phyloP scores from a whole-genome alignment of 176 grass and related monocot genomes.

The Paspalum notatum region DNA sequence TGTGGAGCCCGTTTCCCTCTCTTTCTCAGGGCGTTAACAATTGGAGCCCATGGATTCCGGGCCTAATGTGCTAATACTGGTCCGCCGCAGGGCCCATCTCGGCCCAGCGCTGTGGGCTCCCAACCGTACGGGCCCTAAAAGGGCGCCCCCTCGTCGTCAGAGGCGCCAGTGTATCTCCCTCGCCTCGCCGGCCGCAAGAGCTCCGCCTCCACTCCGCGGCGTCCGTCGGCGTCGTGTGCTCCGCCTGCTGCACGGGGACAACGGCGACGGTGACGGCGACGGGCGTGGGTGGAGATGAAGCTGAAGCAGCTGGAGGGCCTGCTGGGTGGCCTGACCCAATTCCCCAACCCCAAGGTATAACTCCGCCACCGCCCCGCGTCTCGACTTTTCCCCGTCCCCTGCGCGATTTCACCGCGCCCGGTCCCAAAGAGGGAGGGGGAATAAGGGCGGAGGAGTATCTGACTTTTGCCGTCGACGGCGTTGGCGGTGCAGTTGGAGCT shows the following conservation, averaged over 20 bases:
- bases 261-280: neutral
- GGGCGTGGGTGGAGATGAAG: conserved; percentile 61
- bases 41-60: too few species aligned
- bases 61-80: too few species aligned
- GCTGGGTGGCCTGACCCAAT: conserved; percentile 77
- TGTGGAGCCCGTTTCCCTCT: too few species aligned
- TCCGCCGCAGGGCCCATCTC: too few species aligned
- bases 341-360: conserved; percentile 83
- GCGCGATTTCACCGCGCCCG: neutral
- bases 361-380: neutral
- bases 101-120: too few species aligned
- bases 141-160: neutral
- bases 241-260: neutral
- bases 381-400: neutral
- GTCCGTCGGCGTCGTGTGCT: conserved; percentile 21
- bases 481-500: conserved; percentile 65
- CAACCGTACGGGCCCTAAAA: conserved; percentile 5
- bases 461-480: neutral
- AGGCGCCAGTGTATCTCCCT: conserved; percentile 5
- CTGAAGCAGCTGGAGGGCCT: conserved; percentile 97
- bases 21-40: too few species aligned
- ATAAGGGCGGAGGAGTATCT: neutral
- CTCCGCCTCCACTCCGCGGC: conserved; percentile 9
- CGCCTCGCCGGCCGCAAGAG: conserved; percentile 33
- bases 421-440: neutral